phyloP scores from a whole-genome alignment of 345 rosid genomes.

The Ceriops decandra region DNA sequence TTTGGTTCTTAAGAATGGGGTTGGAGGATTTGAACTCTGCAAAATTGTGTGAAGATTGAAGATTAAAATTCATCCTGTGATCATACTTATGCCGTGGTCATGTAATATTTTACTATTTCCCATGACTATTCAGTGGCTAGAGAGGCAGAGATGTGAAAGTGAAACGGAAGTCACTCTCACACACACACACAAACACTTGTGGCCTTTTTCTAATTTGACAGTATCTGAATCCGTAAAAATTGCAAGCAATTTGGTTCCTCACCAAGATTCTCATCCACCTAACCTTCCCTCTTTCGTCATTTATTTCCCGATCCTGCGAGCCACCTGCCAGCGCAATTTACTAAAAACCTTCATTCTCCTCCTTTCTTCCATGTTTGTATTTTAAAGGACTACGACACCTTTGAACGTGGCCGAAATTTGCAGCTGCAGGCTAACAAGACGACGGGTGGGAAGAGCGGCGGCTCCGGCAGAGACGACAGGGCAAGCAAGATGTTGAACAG shows the following conservation, averaged over 20 bases:
- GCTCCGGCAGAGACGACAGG: conserved; percentile 30
- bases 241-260: conserved; percentile 29
- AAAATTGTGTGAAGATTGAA: too few relatives aligned
- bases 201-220: too few relatives aligned
- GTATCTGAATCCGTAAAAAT: conserved; percentile 19
- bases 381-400: conserved; percentile 3
- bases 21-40: too few relatives aligned
- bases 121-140: background rate
- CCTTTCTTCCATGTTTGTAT: background rate
- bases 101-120: too few relatives aligned
- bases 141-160: background rate
- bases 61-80: too few relatives aligned
- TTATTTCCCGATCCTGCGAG: too few relatives aligned
- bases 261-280: conserved; percentile 15
- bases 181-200: too few relatives aligned
- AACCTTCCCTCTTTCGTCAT: conserved; percentile 26
- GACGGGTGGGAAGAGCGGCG: background rate
- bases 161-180: background rate
- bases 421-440: conserved; percentile 71
- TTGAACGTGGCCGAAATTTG: conserved; percentile 11
- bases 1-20: too few relatives aligned
- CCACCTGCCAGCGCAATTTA: too few relatives aligned
- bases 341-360: too few relatives aligned
- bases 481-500: conserved; percentile 80
- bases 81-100: too few relatives aligned